Conservation (phyloP, 495 filamentous ascomycete species). For the Symbiotaphrina buchneri region DNA sequence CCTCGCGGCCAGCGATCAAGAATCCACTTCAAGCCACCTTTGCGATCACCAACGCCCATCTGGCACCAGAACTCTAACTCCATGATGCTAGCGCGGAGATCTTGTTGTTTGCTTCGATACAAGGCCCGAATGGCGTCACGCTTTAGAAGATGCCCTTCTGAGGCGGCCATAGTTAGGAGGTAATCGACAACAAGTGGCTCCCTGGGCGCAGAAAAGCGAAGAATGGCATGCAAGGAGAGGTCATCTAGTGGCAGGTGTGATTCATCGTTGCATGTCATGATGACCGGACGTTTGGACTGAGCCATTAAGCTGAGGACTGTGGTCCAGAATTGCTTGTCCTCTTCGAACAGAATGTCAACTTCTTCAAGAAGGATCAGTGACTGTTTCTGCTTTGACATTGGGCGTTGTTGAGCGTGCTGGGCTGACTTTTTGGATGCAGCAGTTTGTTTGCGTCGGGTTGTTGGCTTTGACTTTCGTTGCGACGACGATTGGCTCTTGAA, state of each 20-base stretch:
- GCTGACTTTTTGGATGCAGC: slow-evolving; percentile 3
- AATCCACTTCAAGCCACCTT: slow-evolving; percentile 80
- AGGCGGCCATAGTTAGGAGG: slow-evolving; percentile 60
- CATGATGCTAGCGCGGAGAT: slow-evolving; percentile 62
- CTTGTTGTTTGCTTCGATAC: slow-evolving; percentile 38
- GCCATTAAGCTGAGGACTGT: slow-evolving; percentile 54
- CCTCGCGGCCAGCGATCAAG: slow-evolving; percentile 51
- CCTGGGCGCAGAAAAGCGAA: slow-evolving; percentile 55
- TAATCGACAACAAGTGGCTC: slow-evolving; percentile 53
- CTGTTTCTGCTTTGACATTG: slow-evolving; percentile 43
- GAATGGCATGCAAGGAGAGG: slow-evolving; percentile 59
- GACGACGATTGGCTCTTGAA: slow-evolving; percentile 29
- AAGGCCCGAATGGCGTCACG: slow-evolving; percentile 43
- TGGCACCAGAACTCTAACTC: slow-evolving; percentile 95
- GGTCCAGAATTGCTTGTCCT: slow-evolving; percentile 87
- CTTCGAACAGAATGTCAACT: slow-evolving; percentile 79
- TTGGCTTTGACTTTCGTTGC: slow-evolving; percentile 1
- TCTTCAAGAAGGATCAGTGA: slow-evolving; percentile 91
- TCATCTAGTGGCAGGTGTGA: slow-evolving; percentile 42
- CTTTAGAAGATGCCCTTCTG: slow-evolving; percentile 68
- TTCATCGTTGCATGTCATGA: slow-evolving; percentile 92
- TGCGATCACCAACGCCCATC: slow-evolving; percentile 75
- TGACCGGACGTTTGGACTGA: slow-evolving; percentile 72
- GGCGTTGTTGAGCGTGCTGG: slow-evolving; percentile 9
- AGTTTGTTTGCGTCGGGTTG: not conserved